Evolutionary conservation across 345 rosid genomes (phyloP), one percentile per base, ranked within the genome.

Genomic region (Punica granatum): DNA sequence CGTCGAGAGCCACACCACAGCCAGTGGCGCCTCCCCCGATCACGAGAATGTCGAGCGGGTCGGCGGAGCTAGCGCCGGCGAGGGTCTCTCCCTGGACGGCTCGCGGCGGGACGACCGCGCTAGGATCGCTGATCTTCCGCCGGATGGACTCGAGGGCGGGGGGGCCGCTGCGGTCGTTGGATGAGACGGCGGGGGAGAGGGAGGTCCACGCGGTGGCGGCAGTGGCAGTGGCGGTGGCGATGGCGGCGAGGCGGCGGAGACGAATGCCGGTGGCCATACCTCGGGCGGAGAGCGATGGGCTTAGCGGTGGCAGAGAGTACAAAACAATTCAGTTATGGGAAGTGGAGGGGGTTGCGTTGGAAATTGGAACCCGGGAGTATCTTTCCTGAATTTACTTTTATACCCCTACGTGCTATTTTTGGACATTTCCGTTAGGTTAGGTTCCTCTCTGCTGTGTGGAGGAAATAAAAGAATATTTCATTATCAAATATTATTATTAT

Each of bases 21-120:
- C 99, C 99, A 6, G 99, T 91, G 77, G 97, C 99, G 64, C 99
- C 99, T 48, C 99, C 96, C 28, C 99, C 97, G 10, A 94, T 81
- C 21, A 94, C 92, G 43, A 94, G 93, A 64, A 94, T 75, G 73
- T 94, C 99, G 34, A 94, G 85, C 1, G 97, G 97, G 64, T 81
- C 83, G 37, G 74, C 76, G 5, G 83, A 70, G 64, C 69, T 83
- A 18, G 97, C 70, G 60, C 78, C 83, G 15, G 81, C 65, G 67
- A 94, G 78, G 67, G 77, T 73, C 34, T 90, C 85, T 76, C 88
- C 88, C 76, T 91, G 97, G 23, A 63, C 83, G 48, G 80, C 79
- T 63, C 99, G 84, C 35, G 95, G 79, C 16, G 99, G 99, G 25
- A 94, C 77, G 3, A 76, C 69, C 48, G 83, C 84, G 9, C 44